Conservation (phyloP, 352 stramenopile species). For the Salisapilia sapeloensis region DNA sequence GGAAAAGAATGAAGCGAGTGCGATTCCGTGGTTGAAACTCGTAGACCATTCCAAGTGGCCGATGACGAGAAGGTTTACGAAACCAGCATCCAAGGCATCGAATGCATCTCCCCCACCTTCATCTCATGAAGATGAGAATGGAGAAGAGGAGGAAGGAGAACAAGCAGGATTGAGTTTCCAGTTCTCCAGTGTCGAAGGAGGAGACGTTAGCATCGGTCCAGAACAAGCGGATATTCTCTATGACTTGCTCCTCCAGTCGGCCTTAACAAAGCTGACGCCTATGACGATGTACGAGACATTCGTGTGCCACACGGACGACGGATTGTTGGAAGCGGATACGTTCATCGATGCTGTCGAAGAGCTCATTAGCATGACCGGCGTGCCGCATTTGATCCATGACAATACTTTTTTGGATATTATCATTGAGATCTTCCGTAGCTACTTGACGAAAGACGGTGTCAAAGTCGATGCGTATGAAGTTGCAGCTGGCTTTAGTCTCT, state of each 20-base stretch:
- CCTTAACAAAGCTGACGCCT: constrained; percentile 50
- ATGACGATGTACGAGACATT: constrained; percentile 78
- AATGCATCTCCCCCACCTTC: constrained; percentile 5
- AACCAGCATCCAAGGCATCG: constrained; percentile 7
- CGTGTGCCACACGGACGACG: constrained; percentile 69
- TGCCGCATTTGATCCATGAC: constrained; percentile 51
- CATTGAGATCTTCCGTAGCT: constrained; percentile 57
- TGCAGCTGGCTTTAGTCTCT: constrained; percentile 62
- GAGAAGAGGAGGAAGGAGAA: constrained; percentile 8
- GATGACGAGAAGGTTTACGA: constrained; percentile 21
- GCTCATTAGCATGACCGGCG: constrained; percentile 58
- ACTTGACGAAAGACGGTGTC: constrained; percentile 35
- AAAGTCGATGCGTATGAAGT: constrained; percentile 74
- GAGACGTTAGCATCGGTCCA: constrained; percentile 33
- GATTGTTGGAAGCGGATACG: constrained; percentile 65
- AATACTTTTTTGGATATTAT: constrained; percentile 61
- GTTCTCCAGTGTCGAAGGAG: constrained; percentile 50
- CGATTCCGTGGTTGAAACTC: constrained; percentile 49
- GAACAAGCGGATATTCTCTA: constrained; percentile 40
- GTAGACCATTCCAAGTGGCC: constrained; percentile 58
- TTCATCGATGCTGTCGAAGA: constrained; percentile 70
- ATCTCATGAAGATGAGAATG: constrained; percentile 3
- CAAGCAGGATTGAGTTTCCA: constrained; percentile 27
- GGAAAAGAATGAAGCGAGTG: constrained; percentile 25
- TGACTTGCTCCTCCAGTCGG: constrained; percentile 36